Evolutionary conservation across 1,284 basidiomycete genomes (phyloP), one percentile per base, ranked within the genome.

Genomic region (Jaminaea rosea): DNA sequence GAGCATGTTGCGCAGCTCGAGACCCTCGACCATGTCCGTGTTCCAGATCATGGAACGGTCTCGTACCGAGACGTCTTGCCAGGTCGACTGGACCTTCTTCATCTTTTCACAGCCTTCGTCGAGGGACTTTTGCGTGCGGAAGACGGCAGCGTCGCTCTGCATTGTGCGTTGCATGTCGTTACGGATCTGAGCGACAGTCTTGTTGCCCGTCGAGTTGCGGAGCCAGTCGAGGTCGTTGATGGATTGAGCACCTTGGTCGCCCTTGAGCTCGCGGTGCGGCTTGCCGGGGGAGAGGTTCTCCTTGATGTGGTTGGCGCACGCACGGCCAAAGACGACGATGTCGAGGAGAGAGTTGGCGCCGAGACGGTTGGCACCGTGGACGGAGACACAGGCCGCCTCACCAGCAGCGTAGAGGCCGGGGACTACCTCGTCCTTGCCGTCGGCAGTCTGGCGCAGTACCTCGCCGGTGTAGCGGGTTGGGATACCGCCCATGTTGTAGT

Each of bases 261-360:
- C 87, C 49, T 86, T 81, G 63, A 97, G 86, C 62, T 81, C 79
- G 78, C 89, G 89, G 80, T 97, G 94, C 13, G 91, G 84, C 75
- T 86, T 88, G 59, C 88, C 88, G 49, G 92, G 90, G 19, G 84
- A 83, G 55, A 89, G 80, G 50, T 81, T 97, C 65, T 96, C 90
- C 73, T 84, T 85, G 76, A 98, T 98, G 79, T 98, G 94, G 78
- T 94, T 88, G 47, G 94, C 94, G 73, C 88, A 93, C 19, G 94
- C 94, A 76, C 94, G 90, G 68, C 94, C 94, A 73, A 96, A 99
- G 67, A 98, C 94, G 76, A 98, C 94, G 72, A 98, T 96, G 76
- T 98, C 94, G 61, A 98, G 81, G 39, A 99, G 83, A 46, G 94
- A 98, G 82, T 99, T 98, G 75, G 94, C 94, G 67, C 94, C 94